Conservation (phyloP, 345 rosid species). For the Litchi chinensis region DNA sequence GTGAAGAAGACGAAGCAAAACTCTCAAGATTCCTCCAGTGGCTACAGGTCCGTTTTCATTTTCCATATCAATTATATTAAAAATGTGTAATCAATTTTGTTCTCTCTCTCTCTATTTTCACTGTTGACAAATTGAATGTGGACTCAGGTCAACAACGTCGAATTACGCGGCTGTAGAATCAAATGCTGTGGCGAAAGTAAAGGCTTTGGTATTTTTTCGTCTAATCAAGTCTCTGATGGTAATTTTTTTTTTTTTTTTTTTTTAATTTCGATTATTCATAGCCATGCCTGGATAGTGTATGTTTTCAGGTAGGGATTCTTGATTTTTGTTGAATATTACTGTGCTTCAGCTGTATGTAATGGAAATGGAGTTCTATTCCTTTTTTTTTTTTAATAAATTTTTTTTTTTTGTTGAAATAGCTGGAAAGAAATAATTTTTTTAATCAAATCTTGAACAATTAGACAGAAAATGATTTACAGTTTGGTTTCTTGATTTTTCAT, state of each 20-base stretch:
- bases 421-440: too few relatives aligned
- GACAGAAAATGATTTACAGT: not conserved
- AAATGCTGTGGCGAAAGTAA: slow-evolving; percentile 54
- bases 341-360: too few relatives aligned
- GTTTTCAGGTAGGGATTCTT: too few relatives aligned
- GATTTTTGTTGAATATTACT: too few relatives aligned
- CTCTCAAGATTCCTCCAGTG: slow-evolving; percentile 61
- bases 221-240: slow-evolving; percentile 50
- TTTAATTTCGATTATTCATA: not conserved
- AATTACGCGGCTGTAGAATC: slow-evolving; percentile 72
- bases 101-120: not conserved
- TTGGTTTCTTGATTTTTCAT: too few relatives aligned
- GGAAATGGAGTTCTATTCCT: too few relatives aligned
- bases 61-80: not conserved
- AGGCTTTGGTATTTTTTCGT: slow-evolving; percentile 75
- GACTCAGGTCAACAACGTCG: slow-evolving; percentile 66
- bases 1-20: slow-evolving; percentile 41
- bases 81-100: not conserved
- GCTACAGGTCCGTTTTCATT: slow-evolving; percentile 51
- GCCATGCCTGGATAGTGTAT: too few relatives aligned
- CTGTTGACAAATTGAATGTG: not conserved
- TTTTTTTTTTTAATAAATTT: too few relatives aligned
- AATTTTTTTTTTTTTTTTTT: not conserved
- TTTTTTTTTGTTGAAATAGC: too few relatives aligned
- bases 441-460: too few relatives aligned